Base-by-base conservation (phyloP, 2,329 filamentous ascomycete species). In the Epichloe brachyelytri region DNA sequence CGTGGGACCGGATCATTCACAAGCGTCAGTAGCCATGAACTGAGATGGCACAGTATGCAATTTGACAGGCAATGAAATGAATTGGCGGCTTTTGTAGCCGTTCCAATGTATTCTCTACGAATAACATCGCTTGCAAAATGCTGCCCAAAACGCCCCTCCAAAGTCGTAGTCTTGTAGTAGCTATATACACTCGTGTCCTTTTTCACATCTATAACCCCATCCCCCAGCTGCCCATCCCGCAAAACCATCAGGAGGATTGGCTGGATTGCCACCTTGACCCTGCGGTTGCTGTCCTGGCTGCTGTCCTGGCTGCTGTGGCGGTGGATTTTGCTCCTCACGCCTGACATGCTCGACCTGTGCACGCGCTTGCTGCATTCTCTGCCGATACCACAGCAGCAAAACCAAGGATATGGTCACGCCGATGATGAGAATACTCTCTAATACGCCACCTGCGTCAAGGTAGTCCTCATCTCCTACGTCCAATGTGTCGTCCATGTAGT, bases 341-440 rank as follows among this genome's bases (percentile, higher is more conserved):
- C 61, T 59, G 17, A 56, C 64, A 26, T 67, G 61, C 33, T 68
- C 63, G 20, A 58, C 59, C 51, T 65, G 59, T n/a, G 57, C 61
- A 48, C 76, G 73, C 33, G 71, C 74, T 57, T 83, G 73, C 61
- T 88, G 85, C 53, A 81, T 73, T 62, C 80, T 82, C 55, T 88
- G 83, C 19, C 87, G 75, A 65, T 93, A 91, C 67, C 89, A 95
- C 15, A 97, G 76, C 34, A 97, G 71, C 49, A 86, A 79, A 0
- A 86, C 80, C 50, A 97, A 73, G 1, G 82, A 80, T 14, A 82
- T 81, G 0, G 86, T 83, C 14, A 97, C 71, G 1, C 79, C 83
- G 14, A 96, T 73, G 55, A 98, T 94, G 43, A 95, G 72, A 22
- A 96, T 68, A 43, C 85, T 91, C 67, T 97, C 93, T 11, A 96